Evolutionary conservation across 495 filamentous ascomycete species (phyloP), one percentile per base, ranked within the genome.

Genomic region (Penicillium canariense): DNA sequence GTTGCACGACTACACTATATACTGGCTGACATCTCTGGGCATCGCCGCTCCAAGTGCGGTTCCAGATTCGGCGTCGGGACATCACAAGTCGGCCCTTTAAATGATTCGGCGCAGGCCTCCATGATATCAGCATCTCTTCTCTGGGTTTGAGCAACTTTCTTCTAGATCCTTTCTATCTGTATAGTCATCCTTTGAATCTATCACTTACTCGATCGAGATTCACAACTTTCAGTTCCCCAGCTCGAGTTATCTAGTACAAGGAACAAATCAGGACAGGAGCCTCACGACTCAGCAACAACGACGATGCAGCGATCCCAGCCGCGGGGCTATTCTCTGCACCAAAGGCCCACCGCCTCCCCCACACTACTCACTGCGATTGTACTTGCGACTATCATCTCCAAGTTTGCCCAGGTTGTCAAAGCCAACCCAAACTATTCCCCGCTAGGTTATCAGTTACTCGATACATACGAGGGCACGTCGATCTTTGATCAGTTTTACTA

Each of bases 401-500:
- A 14, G 5, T 23, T 42, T 12, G 25, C n/a, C 38, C 20, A 23
- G n/a, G 20, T 10, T 12, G 38, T 22, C 17, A 23, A 46, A 46
- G 43, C 43, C 10, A 84, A 85, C 61, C 82, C 82, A 2, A 63
- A 83, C 44, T 85, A 85, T 53, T 66, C 55, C 20, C 60, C 67
- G 11, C 48, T 85, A 23, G 60, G 67, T 20, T 85, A 85, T 57
- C 65, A 50, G 12, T 55, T 84, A n/a, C 63, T 72, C 6, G 79
- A 85, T 52, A 75, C 68, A 11, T 84, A 82, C 55, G 58, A 66
- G 3, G 81, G 79, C 1, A 47, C 62, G 0, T 56, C 59, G 2
- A 83, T 84, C 59, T 80, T 82, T 47, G 71, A 81, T 18, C 65
- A 74, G 20, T 83, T 84, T 52, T 62, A 77, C 39, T 84, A 81